phyloP scores from a whole-genome alignment of 1,139 yeast genomes.

The Suhomyces yuchorum region DNA sequence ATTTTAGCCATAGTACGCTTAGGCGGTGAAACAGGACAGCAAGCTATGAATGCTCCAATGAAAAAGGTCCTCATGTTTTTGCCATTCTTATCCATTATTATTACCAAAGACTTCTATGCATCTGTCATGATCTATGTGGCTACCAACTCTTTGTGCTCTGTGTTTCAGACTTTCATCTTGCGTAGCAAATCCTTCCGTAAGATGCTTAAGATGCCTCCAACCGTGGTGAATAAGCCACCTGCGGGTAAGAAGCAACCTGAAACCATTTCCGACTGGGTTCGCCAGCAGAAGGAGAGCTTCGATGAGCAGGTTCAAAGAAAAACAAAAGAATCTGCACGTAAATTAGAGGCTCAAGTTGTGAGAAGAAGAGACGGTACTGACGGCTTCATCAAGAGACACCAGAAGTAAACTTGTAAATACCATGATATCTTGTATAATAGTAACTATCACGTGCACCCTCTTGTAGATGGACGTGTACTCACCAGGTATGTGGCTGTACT shows the following conservation, averaged over 20 bases:
- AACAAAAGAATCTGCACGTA: slow-evolving; percentile 40
- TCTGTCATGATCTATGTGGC: slow-evolving; percentile 86
- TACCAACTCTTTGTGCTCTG: slow-evolving; percentile 73
- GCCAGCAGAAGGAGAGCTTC: slow-evolving; percentile 35
- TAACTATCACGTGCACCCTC: neutral
- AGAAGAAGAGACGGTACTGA: slow-evolving; percentile 36
- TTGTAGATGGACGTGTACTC: no score
- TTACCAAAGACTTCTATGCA: slow-evolving; percentile 84
- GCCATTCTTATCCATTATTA: slow-evolving; percentile 80
- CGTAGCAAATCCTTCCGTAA: slow-evolving; percentile 61
- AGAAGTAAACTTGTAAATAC: slow-evolving; percentile 16
- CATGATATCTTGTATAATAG: slow-evolving; percentile 9
- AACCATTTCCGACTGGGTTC: slow-evolving; percentile 43
- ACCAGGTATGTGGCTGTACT: no score
- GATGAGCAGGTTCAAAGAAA: slow-evolving; percentile 37
- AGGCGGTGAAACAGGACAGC: slow-evolving; percentile 93
- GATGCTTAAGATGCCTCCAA: slow-evolving; percentile 63
- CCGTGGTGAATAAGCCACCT: slow-evolving; percentile 49
- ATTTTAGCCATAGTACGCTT: slow-evolving; percentile 73
- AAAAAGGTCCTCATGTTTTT: slow-evolving; percentile 64
- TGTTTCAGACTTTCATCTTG: slow-evolving; percentile 68
- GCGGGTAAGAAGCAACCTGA: slow-evolving; percentile 32
- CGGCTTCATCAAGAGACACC: slow-evolving; percentile 48
- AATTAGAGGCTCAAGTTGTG: slow-evolving; percentile 41
- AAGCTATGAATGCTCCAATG: slow-evolving; percentile 64